Evolutionary conservation across 192 early-diverging fungal genomes (phyloP), one percentile per base, ranked within the genome.

Genomic region (Coemansia sp.): DNA sequence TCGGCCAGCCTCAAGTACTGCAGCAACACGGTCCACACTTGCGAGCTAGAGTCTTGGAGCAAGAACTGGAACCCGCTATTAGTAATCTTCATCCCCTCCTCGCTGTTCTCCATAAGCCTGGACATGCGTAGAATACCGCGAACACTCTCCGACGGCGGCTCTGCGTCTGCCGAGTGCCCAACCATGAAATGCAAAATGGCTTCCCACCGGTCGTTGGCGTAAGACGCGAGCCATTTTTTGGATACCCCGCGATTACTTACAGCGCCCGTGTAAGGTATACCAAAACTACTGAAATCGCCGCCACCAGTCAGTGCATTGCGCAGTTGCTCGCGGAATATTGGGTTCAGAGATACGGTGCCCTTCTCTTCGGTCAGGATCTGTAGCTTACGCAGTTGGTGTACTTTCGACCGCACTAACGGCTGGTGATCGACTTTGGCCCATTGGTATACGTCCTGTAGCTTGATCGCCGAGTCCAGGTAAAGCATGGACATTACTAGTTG

Each of bases 41-140:
- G 97, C 22, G 95, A 91, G 63, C 93, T 93, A 20, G 92, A 86
- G 74, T 99, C 95, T 77, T 96, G 96, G 29, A 99, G 76, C 60
- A 99, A 74, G 75, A 99, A 99, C 78, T 99, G 97, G 77, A 99
- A 99, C 11, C 97, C 97, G 74, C 96, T 95, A 74, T 93, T 95
- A 9, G 96, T 97, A 64, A 99, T 99, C 33, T 80, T 80, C 44
- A 93, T 81, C 1, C 71, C 57, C 5, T 61, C 64, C n/a, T 46
- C 11, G 13, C 74, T 63, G 24, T 70, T 70, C 59, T 87, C 74
- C 86, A 97, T 97, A 13, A 98, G 79, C 20, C 89, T 85, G 33
- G 94, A 92, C 46, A 87, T 77, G n/a, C 88, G 85, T 33, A 99
- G 75, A 15, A 98, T 84, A 34, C 88, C 85, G 12, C 91, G 74